These are phyloP conservation scores for Saxophila tyrrhenica DNA, from an alignment of 495 filamentous ascomycete genomes.

Conservation along the genomic window DNA sequence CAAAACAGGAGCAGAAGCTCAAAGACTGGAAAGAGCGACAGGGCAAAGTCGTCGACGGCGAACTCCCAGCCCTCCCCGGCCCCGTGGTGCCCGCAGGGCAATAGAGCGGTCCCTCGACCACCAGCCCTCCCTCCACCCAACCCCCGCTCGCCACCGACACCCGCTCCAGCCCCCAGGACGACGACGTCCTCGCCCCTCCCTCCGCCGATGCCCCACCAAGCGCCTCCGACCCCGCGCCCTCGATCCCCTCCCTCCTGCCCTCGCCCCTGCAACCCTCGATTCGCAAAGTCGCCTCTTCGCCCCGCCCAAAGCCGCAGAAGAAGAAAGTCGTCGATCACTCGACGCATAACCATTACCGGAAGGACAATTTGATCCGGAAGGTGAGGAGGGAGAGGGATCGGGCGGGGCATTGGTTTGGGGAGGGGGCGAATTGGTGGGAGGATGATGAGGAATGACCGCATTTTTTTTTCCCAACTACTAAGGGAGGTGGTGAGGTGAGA, in stretches of 20 bases:
- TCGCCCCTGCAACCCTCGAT: neutral
- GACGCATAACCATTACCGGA: constrained; percentile 1
- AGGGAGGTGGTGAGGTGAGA: no score
- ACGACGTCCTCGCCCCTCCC: neutral
- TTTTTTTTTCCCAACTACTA: no score
- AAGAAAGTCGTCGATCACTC: constrained; percentile 1
- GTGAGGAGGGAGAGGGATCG: neutral
- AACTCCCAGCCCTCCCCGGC: neutral
- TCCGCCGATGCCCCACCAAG: neutral
- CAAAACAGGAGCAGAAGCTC: neutral
- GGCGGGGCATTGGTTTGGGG: neutral
- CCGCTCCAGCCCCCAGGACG: neutral
- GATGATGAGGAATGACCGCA: constrained; percentile 2
- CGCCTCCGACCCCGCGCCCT: neutral
- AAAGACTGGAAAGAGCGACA: neutral
- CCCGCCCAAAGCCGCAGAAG: neutral
- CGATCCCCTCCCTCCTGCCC: neutral
- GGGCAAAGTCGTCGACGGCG: neutral
- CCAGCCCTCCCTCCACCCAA: neutral
- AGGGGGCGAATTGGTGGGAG: neutral
- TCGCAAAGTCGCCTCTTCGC: neutral
- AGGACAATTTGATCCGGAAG: neutral
- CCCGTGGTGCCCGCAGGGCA: neutral
- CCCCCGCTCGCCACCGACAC: neutral
- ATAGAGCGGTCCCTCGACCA: neutral